Base-by-base conservation (phyloP, 352 stramenopile species). In the Globisporangium recalcitrans region DNA sequence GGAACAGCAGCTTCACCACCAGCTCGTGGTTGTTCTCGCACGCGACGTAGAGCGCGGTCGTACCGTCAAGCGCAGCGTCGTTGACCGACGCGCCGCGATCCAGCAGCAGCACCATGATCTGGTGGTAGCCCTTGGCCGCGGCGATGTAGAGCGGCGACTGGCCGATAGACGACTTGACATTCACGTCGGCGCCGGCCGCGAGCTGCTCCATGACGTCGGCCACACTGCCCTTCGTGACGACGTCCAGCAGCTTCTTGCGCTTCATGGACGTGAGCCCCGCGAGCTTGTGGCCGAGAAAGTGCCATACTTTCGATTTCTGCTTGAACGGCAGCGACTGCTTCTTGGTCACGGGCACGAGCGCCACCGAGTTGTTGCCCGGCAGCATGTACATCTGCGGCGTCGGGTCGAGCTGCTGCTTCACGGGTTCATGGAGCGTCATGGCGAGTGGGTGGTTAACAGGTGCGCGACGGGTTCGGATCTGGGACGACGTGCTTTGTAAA, bases 281-380 rank as follows among this genome's bases (percentile, higher is more conserved):
- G 34, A 92, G 71, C 64, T 86, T 89, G 70, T 90, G 83, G 38
- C 83, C 83, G 4, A 92, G 67, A 60, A 86, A 92, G 64, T 83
- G 62, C 80, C 79, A 92, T n/a, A 90, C 76, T 46, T 80, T 79
- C 32, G 76, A 71, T 48, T 63, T 62, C 27, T 66, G 62, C 56
- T 70, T 65, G 52, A 67, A 52, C 57, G 60, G 63, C 58, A 72
- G 46, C 32, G 46, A 38, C 63, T 80, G 71, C 61, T 80, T 82
- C 65, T 75, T 68, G 51, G 56, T 73, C 54, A 82, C 54, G 22
- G 78, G 70, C 64, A 90, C 80, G 26, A 92, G 66, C 46, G 82
- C 75, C 44, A 60, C 67, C 32, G 71, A 76, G 42, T 27, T 42
- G 21, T 60, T 51, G 24, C 55, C 48, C 10, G 62, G 60, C 49